Evolutionary conservation across 2,329 filamentous ascomycete genomes (phyloP).

Genomic region (Sporothrix inflata): DNA sequence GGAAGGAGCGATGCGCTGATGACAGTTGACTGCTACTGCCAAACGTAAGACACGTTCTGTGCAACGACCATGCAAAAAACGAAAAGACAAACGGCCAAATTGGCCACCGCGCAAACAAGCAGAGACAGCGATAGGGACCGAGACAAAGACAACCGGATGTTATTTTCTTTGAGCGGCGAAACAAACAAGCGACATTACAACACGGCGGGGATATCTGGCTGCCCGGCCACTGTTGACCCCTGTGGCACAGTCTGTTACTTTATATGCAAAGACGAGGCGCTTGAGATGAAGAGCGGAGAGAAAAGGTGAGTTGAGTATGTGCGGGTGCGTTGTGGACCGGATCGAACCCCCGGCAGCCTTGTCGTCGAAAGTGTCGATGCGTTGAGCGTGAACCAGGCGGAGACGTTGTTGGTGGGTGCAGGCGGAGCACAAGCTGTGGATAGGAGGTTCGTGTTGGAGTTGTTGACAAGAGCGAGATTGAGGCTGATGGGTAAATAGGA

Average conservation of each 20-base stretch:
- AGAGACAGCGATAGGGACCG: not conserved
- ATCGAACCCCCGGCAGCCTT: not conserved
- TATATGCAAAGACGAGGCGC: not conserved
- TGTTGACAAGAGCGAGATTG: not conserved
- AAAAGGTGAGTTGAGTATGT: too few relatives aligned
- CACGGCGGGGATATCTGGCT: not conserved
- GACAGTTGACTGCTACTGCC: not conserved
- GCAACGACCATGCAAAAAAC: conserved; percentile 3
- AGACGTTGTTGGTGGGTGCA: not conserved
- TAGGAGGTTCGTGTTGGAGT: not conserved
- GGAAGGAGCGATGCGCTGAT: not conserved
- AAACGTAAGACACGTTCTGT: conserved; percentile 1
- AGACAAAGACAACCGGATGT: not conserved
- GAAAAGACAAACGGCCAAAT: not conserved
- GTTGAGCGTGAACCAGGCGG: conserved; percentile 10
- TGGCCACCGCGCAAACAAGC: not conserved
- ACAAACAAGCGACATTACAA: conserved; percentile 4
- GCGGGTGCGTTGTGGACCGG: too few relatives aligned
- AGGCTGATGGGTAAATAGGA: not conserved
- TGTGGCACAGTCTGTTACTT: not conserved
- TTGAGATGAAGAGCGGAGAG: not conserved
- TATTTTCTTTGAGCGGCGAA: not conserved
- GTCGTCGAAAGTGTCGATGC: conserved; percentile 5
- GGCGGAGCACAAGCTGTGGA: not conserved
- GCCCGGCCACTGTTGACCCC: not conserved